Evolutionary conservation across 345 rosid genomes (phyloP), one percentile per base, ranked within the genome.

Genomic region (Salix koriyanagi): DNA sequence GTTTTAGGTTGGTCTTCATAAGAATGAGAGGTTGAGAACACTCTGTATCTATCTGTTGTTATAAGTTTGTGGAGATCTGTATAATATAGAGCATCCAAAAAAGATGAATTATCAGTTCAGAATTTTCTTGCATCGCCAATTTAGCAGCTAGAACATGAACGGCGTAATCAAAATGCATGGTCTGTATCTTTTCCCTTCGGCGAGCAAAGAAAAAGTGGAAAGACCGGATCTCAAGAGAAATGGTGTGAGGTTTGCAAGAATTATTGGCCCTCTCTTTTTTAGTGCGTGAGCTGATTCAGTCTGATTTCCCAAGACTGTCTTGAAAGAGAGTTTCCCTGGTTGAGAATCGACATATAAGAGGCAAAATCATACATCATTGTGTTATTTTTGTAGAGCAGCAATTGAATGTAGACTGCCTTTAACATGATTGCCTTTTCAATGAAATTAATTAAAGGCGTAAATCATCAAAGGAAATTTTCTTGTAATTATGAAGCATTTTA

Each of bases 31-130:
- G 64, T 52, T 52, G 58, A 52, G 66, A 41, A n/a, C 70, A 61
- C 41, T n/a, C 69, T 72, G 73, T 79, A 76, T 70, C 48, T 69
- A 66, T 70, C 54, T 74, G 28, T 26, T 79, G 36, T 64, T 80
- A 73, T 77, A 76, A 54, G 78, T 80, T 84, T 82, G 71, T 83
- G 78, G 67, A 79, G 72, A 78, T 71, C 42, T 83, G 80, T 86
- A 54, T 61, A 83, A 76, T 69, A 76, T 77, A 86, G 84, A 82
- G 70, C 80, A 78, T 46, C 72, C 70, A 83, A 77, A 70, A 42
- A 81, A 75, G 80, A 84, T 79, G 66, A 83, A 76, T 70, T 77
- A 41, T 79, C 76, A 83, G 74, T 76, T 79, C 23, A 78, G 73
- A 79, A 69, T 48, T 75, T 71, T 58, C 54, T 60, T 37, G 66